phyloP scores from a whole-genome alignment of 768 basidiomycete species.

The Boletus tylopilopsis region DNA sequence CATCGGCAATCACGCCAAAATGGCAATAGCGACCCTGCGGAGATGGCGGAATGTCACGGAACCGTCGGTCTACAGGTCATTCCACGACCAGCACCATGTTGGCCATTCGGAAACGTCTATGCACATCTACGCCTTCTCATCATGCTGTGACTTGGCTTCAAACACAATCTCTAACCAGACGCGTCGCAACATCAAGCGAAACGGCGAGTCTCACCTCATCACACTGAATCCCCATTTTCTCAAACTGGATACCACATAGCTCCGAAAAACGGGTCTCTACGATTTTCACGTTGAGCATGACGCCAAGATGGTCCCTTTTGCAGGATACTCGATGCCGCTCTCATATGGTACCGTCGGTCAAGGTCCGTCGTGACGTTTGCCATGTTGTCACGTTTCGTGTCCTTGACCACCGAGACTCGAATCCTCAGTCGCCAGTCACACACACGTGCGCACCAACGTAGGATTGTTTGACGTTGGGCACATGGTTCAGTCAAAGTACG shows the following conservation, averaged over 20 bases:
- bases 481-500: conserved; percentile 92
- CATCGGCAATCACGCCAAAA: not conserved
- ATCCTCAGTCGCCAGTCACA: conserved; percentile 79
- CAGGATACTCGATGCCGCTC: conserved; percentile 93
- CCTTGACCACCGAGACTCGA: conserved; percentile 8
- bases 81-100: conserved; percentile 12
- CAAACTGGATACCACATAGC: conserved; percentile 26
- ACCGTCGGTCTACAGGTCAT: not conserved
- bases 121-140: conserved; percentile 1
- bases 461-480: conserved; percentile 98
- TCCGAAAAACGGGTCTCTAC: conserved; percentile 71
- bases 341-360: conserved; percentile 80
- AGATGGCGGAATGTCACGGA: conserved; percentile 4
- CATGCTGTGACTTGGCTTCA: not conserved
- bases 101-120: not conserved
- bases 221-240: not conserved
- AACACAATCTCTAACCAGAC: conserved; percentile 4
- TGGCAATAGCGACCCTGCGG: conserved; percentile 2
- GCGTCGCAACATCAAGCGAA: conserved; percentile 19
- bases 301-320: conserved; percentile 96
- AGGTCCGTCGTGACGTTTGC: conserved; percentile 40
- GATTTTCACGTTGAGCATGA: conserved; percentile 82
- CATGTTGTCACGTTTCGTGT: conserved; percentile 1
- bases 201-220: conserved; percentile 9
- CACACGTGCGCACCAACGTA: conserved; percentile 75